Percentiles rank a stretch among this genome's conserved stretches.
Conservation (phyloP, 2,329 filamentous ascomycete genomes). For the Xylariaceae sp. region DNA sequence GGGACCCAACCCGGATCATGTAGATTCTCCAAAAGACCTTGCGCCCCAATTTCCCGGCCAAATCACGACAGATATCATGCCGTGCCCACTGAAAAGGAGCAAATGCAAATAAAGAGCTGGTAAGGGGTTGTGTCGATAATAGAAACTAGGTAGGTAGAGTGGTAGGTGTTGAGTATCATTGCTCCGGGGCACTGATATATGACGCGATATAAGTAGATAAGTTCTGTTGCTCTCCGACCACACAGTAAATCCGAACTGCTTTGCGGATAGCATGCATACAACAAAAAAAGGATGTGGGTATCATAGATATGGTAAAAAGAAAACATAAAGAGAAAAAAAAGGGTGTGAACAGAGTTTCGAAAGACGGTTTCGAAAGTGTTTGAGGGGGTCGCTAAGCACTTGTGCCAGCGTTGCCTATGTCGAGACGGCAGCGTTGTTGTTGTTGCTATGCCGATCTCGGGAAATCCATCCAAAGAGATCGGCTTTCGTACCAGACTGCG, state of each 20-base stretch:
- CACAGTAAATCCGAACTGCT: constrained; percentile 27
- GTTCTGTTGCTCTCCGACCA: constrained; percentile 18
- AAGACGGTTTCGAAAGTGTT: background rate
- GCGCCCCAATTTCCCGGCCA: background rate
- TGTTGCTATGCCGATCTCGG: constrained; percentile 37
- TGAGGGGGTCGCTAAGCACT: background rate
- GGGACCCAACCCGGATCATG: background rate
- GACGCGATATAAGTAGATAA: constrained; percentile 23
- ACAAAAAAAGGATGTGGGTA: constrained; percentile 30
- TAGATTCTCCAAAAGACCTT: background rate
- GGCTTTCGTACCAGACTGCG: constrained; percentile 30
- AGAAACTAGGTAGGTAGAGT: constrained; percentile 11
- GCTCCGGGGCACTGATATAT: constrained; percentile 24
- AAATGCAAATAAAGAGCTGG: constrained; percentile 10
- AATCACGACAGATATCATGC: background rate
- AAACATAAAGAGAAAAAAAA: constrained; percentile 17
- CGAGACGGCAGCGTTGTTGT: constrained; percentile 23
- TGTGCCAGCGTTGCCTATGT: constrained; percentile 16
- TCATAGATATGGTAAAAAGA: constrained; percentile 29
- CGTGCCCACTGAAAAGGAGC: background rate
- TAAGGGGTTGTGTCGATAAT: constrained; percentile 23
- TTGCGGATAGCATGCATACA: constrained; percentile 23
- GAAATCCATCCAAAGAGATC: constrained; percentile 50
- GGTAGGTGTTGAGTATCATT: constrained; percentile 10
- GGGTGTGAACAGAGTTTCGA: constrained; percentile 12